Conservation (phyloP, 768 basidiomycete genomes). For the Pleurotus tuber-regium region DNA sequence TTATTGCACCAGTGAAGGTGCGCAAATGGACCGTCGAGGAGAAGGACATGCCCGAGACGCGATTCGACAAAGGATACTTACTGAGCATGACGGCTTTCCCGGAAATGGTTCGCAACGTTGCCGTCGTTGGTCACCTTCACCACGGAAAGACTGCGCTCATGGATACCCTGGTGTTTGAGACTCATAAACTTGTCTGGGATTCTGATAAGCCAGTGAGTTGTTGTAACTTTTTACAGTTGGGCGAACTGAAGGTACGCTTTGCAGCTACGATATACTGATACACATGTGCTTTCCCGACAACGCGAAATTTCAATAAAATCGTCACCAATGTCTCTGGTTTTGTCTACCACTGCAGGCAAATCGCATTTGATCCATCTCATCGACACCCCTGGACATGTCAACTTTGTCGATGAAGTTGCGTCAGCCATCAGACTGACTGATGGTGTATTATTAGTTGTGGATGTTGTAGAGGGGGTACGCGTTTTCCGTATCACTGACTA, state of each 20-base stretch:
- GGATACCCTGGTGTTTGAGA: slow-evolving; percentile 98
- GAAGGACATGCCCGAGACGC: slow-evolving; percentile 92
- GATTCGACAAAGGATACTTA: slow-evolving; percentile 98
- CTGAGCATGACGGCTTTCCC: slow-evolving; percentile 89
- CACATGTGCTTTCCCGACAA: slow-evolving; percentile 83
- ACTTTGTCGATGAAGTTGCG: slow-evolving; percentile 98
- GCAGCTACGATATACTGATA: slow-evolving; percentile 96
- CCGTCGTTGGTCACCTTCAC: slow-evolving; percentile 93
- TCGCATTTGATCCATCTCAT: slow-evolving; percentile 92
- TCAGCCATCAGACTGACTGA: slow-evolving; percentile 83
- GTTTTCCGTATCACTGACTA: slow-evolving; percentile 2
- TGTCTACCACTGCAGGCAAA: slow-evolving; percentile 84
- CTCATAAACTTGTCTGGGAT: slow-evolving; percentile 93
- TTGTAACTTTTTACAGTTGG: background rate
- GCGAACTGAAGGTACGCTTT: slow-evolving; percentile 12
- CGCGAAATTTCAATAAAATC: slow-evolving; percentile 96
- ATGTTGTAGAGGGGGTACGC: slow-evolving; percentile 95
- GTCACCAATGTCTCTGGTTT: slow-evolving; percentile 90
- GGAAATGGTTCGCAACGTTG: slow-evolving; percentile 94
- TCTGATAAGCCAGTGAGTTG: slow-evolving; percentile 78
- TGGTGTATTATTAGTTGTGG: slow-evolving; percentile 91
- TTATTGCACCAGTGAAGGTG: slow-evolving; percentile 92
- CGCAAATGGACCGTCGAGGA: slow-evolving; percentile 94
- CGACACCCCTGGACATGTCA: slow-evolving; percentile 97
- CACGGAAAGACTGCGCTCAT: slow-evolving; percentile 96